These are phyloP conservation scores for Thymus quinquecostatus DNA, from an alignment of 257 asterid genomes.

Conservation along the genomic window DNA sequence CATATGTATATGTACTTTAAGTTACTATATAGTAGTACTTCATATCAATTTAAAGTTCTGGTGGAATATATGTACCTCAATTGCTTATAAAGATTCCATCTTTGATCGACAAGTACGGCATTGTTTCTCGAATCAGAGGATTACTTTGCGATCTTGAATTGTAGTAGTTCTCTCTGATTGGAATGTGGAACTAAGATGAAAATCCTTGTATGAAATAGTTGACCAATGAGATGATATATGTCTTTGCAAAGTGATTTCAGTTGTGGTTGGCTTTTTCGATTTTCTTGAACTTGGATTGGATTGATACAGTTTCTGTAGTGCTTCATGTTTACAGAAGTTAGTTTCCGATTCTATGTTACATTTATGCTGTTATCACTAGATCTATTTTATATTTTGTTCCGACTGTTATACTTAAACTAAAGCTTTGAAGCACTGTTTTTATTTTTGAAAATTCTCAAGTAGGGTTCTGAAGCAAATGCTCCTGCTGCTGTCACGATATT, in stretches of 20 bases:
- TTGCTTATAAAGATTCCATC: constrained; percentile 15
- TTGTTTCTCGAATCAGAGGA: neutral
- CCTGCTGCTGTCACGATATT: constrained; percentile 76
- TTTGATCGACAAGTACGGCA: constrained; percentile 2
- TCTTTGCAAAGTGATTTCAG: neutral
- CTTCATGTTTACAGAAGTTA: neutral
- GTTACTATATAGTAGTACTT: neutral
- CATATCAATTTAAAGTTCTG: neutral
- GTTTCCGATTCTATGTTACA: neutral
- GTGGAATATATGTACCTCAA: neutral
- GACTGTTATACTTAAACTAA: constrained; percentile 1
- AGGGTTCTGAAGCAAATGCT: constrained; percentile 65
- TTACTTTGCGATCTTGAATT: neutral
- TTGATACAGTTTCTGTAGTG: neutral
- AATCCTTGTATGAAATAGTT: neutral
- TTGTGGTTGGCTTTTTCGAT: neutral
- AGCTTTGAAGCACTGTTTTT: neutral
- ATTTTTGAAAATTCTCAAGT: constrained; percentile 8
- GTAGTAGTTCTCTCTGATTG: neutral
- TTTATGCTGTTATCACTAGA: too few species aligned
- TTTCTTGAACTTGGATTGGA: neutral
- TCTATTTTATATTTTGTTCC: neutral
- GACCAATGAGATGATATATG: too few species aligned
- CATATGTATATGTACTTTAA: neutral
- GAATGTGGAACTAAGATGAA: neutral